These are phyloP conservation scores for Talaromyces sp. DNA, from an alignment of 2,329 filamentous ascomycete genomes.

Conservation along the genomic window DNA sequence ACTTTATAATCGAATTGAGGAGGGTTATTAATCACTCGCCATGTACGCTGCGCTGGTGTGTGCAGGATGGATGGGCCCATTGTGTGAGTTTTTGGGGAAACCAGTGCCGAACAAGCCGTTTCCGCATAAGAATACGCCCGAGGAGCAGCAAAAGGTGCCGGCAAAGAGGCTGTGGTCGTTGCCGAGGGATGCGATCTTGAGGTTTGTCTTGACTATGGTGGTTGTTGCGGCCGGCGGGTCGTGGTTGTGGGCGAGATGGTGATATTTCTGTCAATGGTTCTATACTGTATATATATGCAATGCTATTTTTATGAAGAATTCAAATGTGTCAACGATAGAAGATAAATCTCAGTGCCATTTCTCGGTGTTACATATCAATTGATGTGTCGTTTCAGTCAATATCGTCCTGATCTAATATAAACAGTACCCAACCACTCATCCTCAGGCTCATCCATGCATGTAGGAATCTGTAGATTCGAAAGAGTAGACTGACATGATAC, in stretches of 20 bases:
- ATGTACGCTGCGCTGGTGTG: slow-evolving; percentile 49
- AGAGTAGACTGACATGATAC: slow-evolving; percentile 16
- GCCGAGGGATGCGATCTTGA: background rate
- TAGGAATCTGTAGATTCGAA: background rate
- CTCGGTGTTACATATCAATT: background rate
- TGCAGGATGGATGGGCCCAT: slow-evolving; percentile 52
- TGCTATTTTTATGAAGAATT: background rate
- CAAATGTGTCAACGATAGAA: background rate
- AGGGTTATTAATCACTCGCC: too few relatives aligned
- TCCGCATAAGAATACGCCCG: slow-evolving; percentile 42
- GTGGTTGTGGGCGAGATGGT: background rate
- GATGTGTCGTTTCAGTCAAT: background rate
- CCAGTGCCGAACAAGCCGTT: slow-evolving; percentile 49
- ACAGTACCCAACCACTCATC: background rate
- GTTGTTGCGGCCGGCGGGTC: background rate
- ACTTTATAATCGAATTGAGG: too few relatives aligned
- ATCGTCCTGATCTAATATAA: background rate
- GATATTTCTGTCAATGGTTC: background rate
- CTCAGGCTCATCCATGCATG: background rate
- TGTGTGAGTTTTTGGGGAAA: slow-evolving; percentile 53
- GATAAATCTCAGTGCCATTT: too few relatives aligned
- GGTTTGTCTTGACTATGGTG: background rate
- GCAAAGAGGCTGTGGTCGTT: background rate
- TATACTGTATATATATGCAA: background rate
- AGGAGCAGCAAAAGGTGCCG: background rate